A percentile compares a stretch with the other conserved stretches of the same genome.
Conservation (phyloP, 805 yeast species). For the Saccharomycopsis olivae region DNA sequence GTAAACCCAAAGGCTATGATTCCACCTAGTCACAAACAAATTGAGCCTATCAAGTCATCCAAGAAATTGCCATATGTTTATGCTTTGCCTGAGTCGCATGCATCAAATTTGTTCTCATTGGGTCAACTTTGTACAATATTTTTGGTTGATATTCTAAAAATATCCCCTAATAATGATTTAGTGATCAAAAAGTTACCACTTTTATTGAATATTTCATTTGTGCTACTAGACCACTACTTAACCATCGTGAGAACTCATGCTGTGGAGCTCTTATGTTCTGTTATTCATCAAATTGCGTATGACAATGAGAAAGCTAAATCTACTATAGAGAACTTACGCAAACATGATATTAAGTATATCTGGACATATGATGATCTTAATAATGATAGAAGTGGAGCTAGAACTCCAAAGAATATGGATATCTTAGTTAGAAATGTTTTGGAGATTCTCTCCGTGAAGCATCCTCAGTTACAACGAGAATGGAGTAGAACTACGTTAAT, state of each 20-base stretch:
- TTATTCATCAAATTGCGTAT: conserved; percentile 52
- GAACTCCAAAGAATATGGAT: conserved; percentile 85
- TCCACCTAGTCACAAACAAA: conserved; percentile 42
- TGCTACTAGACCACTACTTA: conserved; percentile 79
- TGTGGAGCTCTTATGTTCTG: conserved; percentile 57
- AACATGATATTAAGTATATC: conserved; percentile 35
- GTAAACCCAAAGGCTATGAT: conserved; percentile 83
- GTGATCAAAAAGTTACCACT: conserved; percentile 54
- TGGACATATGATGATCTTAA: conserved; percentile 88
- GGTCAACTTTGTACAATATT: conserved; percentile 84
- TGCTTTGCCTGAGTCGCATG: conserved; percentile 38
- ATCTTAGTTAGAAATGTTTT: conserved; percentile 52
- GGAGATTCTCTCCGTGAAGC: conserved; percentile 38
- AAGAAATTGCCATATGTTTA: conserved; percentile 57
- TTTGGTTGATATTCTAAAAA: conserved; percentile 66
- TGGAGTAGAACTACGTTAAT: conserved; percentile 79
- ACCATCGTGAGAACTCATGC: conserved; percentile 81
- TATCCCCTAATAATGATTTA: conserved; percentile 43
- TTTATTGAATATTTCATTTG: conserved; percentile 68
- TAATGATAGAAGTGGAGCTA: conserved; percentile 65
- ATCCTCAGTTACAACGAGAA: conserved; percentile 51
- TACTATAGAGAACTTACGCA: conserved; percentile 47
- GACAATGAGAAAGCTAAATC: conserved; percentile 43
- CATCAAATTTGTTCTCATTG: conserved; percentile 67
- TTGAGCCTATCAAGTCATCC: conserved; percentile 21